These are phyloP conservation scores for Colletotrichum karsti DNA, from an alignment of 2,329 filamentous ascomycete genomes.

Conservation along the genomic window DNA sequence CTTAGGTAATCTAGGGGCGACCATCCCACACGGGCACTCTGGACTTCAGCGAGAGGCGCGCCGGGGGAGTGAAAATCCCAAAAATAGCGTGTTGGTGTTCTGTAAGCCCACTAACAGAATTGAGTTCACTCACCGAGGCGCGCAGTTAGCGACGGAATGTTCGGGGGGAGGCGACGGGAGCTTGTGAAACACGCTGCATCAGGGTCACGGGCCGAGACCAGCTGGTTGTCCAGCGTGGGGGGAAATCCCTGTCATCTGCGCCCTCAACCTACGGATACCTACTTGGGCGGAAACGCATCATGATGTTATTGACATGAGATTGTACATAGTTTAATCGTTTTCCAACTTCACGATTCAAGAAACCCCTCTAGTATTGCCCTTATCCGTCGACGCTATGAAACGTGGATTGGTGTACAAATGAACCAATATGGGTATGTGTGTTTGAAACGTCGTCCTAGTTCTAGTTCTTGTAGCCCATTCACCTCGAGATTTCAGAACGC, in stretches of 20 bases:
- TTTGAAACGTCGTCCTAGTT: too few species aligned
- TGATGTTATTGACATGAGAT: too few species aligned
- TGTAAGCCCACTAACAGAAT: neutral
- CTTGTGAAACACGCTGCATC: slow-evolving; percentile 4
- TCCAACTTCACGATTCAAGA: too few species aligned
- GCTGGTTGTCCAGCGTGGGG: slow-evolving; percentile 12
- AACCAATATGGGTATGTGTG: too few species aligned
- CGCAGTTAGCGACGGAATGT: neutral
- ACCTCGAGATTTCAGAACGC: too few species aligned
- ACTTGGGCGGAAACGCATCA: neutral
- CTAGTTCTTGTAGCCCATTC: too few species aligned
- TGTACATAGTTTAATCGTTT: too few species aligned
- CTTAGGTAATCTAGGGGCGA: slow-evolving; percentile 17
- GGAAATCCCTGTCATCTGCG: slow-evolving; percentile 15
- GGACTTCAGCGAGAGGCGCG: neutral
- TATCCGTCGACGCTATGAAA: too few species aligned
- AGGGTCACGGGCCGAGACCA: slow-evolving; percentile 15
- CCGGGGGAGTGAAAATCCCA: neutral
- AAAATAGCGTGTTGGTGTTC: neutral
- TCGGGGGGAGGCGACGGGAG: neutral
- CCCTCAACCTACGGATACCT: neutral
- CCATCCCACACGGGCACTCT: neutral
- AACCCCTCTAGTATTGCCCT: too few species aligned
- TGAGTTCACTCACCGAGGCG: accelerated
- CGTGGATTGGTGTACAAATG: too few species aligned